Evolutionary conservation across 2,329 filamentous ascomycete genomes (phyloP).

Genomic region (Colletotrichum tropicicola): DNA sequence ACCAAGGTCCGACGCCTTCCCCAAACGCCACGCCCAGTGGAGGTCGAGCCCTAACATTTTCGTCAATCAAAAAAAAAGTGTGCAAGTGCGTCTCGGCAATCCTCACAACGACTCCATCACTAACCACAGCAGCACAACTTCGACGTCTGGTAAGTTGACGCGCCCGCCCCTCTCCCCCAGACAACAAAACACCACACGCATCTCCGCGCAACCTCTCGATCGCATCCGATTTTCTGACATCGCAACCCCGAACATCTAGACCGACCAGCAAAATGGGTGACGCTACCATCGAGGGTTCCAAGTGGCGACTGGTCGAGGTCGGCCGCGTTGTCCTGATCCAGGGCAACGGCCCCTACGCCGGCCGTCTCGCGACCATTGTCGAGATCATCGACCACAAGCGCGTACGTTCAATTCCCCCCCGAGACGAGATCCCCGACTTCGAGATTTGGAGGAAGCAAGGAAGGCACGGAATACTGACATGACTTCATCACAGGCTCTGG

Average conservation of each 20-base stretch:
- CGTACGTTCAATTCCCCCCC: constrained; percentile 71
- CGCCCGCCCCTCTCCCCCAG: constrained; percentile 29
- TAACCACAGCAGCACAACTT: constrained; percentile 30
- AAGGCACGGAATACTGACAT: constrained; percentile 4
- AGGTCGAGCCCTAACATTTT: not conserved
- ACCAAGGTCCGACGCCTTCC: not conserved
- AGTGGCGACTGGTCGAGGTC: constrained; percentile 97
- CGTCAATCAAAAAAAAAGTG: constrained; percentile 23
- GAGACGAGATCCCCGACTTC: not conserved
- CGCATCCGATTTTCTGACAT: constrained; percentile 11
- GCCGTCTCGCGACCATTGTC: constrained; percentile 92
- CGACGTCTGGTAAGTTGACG: constrained; percentile 31
- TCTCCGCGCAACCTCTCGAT: constrained; percentile 32
- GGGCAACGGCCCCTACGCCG: constrained; percentile 77
- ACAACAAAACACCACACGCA: constrained; percentile 33
- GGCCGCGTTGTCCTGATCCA: constrained; percentile 96
- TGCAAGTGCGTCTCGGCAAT: not conserved
- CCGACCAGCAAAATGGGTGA: constrained; percentile 79
- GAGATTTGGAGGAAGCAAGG: not conserved
- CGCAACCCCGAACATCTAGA: constrained; percentile 48
- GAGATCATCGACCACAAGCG: constrained; percentile 99
- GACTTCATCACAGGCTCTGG: constrained; percentile 75
- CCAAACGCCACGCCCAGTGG: not conserved
- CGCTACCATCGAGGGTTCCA: constrained; percentile 81
- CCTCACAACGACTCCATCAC: constrained; percentile 12